Conservation (phyloP, 495 filamentous ascomycete genomes). For the Penicillium soppii region DNA sequence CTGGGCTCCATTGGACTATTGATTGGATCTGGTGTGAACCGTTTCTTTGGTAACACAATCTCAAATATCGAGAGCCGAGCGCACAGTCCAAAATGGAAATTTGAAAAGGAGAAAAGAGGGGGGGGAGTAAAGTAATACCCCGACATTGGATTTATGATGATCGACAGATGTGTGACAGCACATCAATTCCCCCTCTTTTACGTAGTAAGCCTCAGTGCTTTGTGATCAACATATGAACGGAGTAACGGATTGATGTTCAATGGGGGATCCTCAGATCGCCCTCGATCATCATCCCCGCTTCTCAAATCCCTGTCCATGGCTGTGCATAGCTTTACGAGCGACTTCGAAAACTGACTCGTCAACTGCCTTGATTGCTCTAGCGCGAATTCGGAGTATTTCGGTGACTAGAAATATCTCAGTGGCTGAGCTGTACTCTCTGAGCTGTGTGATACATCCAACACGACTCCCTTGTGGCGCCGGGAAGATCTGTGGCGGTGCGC, state of each 20-base stretch:
- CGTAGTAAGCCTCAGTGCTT: neutral
- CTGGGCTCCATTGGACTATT: conserved; percentile 29
- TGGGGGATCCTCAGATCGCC: conserved; percentile 19
- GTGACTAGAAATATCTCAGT: conserved; percentile 6
- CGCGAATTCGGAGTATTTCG: conserved; percentile 18
- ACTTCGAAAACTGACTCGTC: conserved; percentile 4
- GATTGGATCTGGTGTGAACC: conserved; percentile 30
- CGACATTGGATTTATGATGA: conserved; percentile 2
- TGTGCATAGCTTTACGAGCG: neutral
- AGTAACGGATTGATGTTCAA: neutral
- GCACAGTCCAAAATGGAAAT: neutral
- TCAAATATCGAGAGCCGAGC: conserved; percentile 30
- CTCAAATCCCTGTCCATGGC: neutral
- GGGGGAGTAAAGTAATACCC: no score
- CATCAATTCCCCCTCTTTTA: neutral
- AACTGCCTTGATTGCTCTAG: conserved; percentile 1
- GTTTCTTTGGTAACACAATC: conserved; percentile 28
- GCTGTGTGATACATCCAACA: conserved; percentile 19
- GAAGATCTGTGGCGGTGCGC: conserved; percentile 8
- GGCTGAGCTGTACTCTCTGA: conserved; percentile 12
- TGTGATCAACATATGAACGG: neutral
- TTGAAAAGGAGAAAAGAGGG: neutral
- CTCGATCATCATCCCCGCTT: conserved; percentile 7
- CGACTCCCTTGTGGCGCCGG: conserved; percentile 15
- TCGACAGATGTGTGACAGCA: neutral